phyloP scores from a whole-genome alignment of 345 rosid genomes.

The Moricandia arvensis region DNA sequence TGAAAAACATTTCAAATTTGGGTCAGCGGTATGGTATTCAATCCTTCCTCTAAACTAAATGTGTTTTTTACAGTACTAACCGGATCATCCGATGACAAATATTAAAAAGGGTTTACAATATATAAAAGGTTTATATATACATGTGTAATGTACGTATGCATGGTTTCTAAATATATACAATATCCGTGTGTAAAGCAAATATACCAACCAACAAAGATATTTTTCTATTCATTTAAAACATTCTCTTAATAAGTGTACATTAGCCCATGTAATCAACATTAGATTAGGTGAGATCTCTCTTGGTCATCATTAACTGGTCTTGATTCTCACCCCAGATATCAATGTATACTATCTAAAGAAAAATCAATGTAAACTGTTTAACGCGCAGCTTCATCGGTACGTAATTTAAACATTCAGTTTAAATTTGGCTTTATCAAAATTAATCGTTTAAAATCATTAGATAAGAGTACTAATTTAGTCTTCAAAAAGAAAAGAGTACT shows the following conservation, averaged over 20 bases:
- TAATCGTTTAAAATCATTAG: neutral
- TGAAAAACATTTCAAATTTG: too few relatives aligned
- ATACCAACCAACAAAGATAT: slow-evolving; percentile 25
- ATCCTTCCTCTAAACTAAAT: too few relatives aligned
- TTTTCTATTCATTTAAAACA: neutral
- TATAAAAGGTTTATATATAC: too few relatives aligned
- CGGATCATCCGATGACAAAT: too few relatives aligned
- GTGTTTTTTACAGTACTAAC: too few relatives aligned
- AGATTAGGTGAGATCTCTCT: slow-evolving; percentile 32
- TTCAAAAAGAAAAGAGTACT: too few relatives aligned
- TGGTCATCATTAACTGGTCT: neutral
- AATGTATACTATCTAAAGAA: neutral
- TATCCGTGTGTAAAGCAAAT: slow-evolving; percentile 13
- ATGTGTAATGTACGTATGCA: neutral
- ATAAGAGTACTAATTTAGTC: too few relatives aligned
- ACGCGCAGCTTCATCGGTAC: neutral
- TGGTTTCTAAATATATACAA: neutral
- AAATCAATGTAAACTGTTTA: neutral
- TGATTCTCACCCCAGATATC: neutral
- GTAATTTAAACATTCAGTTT: neutral
- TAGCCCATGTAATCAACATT: slow-evolving; percentile 12
- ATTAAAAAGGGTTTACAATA: too few relatives aligned
- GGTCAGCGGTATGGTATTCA: too few relatives aligned
- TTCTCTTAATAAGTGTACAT: slow-evolving; percentile 8
- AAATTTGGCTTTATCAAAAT: neutral